These are phyloP conservation scores for Vanrija pseudolonga DNA, from an alignment of 1,284 basidiomycete species.

Conservation along the genomic window DNA sequence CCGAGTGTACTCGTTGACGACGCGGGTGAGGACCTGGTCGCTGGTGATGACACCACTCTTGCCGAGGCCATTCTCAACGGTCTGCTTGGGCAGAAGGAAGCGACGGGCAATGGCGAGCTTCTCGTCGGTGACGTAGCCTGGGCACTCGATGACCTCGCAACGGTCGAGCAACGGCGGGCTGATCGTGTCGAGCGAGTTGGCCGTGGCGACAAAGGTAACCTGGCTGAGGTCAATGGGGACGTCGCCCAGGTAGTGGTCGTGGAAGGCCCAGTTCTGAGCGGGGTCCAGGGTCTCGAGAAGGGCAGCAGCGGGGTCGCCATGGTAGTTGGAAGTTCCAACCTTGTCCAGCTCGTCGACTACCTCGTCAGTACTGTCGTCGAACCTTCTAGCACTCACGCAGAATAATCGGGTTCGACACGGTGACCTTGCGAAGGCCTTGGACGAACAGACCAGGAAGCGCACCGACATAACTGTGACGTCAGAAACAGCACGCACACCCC, in stretches of 20 bases:
- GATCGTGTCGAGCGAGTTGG: constrained; percentile 89
- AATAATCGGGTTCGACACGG: constrained; percentile 91
- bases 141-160: constrained; percentile 94
- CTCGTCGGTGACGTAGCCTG: constrained; percentile 92
- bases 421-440: constrained; percentile 89
- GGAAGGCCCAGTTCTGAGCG: constrained; percentile 91
- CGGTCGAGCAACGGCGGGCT: constrained; percentile 90
- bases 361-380: neutral
- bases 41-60: constrained; percentile 69
- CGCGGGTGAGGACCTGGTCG: constrained; percentile 67
- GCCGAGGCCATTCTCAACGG: constrained; percentile 81
- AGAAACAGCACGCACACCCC: neutral
- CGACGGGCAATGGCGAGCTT: constrained; percentile 84
- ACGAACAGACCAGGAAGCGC: constrained; percentile 95
- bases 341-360: constrained; percentile 92
- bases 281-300: constrained; percentile 96
- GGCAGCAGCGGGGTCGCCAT: constrained; percentile 88
- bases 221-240: constrained; percentile 92
- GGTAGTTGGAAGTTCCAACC: constrained; percentile 44
- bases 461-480: constrained; percentile 49
- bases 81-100: constrained; percentile 91
- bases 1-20: constrained; percentile 92
- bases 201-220: constrained; percentile 82
- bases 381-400: constrained; percentile 52
- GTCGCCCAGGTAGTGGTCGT: constrained; percentile 82